A percentile compares a stretch with the other conserved stretches of the same genome.
phyloP scores from a whole-genome alignment of 73 alveolate genomes.

The Stentor coeruleus region DNA sequence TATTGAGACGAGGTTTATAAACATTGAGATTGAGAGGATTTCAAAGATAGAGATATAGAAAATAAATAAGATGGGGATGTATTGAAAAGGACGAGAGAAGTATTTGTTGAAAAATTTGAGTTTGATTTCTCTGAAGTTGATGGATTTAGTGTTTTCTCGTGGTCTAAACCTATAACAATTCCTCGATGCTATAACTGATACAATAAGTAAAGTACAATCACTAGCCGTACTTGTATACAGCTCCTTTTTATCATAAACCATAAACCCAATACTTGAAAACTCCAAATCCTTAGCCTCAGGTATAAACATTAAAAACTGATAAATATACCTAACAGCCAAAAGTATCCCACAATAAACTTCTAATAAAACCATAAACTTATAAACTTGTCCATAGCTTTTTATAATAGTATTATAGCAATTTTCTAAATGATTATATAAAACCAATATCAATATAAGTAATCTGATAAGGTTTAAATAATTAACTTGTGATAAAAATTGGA shows the following conservation, averaged over 20 bases:
- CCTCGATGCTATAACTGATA: neutral
- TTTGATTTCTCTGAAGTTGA: neutral
- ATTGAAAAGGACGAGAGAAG: neutral
- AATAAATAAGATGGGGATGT: neutral
- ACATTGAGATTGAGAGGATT: neutral
- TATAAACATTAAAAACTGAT: neutral
- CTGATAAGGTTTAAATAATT: neutral
- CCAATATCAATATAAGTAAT: neutral
- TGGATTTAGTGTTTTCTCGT: too few species aligned
- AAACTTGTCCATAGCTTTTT: neutral
- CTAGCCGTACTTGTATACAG: constrained; percentile 1
- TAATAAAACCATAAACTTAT: neutral
- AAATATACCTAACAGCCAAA: neutral
- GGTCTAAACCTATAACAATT: neutral
- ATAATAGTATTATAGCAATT: constrained; percentile 26
- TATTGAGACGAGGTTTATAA: neutral
- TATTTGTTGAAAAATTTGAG: neutral
- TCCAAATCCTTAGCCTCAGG: neutral
- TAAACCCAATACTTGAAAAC: neutral
- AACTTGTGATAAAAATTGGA: neutral
- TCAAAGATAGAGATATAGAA: neutral
- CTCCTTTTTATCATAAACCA: neutral
- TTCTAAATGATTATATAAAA: neutral
- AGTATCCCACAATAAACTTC: neutral
- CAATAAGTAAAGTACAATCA: neutral